Conservation (phyloP, 257 asterid species). For the Solanum piurae region DNA sequence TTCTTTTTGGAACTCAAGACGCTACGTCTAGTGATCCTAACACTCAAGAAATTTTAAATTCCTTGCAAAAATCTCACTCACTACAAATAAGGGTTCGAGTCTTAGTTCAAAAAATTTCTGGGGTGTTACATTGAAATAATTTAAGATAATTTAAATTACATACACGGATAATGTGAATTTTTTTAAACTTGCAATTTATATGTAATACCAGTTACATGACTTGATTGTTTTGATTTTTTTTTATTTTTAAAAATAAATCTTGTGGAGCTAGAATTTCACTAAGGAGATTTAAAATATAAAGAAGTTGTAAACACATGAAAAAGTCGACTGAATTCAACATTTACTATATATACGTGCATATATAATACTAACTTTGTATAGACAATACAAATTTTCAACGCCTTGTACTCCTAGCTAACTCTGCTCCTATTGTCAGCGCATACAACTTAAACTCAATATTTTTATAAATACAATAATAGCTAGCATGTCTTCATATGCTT, state of each 20-base stretch:
- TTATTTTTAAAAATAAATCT: accelerated
- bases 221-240: not conserved
- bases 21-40: too few relatives aligned
- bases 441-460: not conserved
- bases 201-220: not conserved
- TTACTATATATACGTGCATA: not conserved
- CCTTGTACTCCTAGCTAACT: not conserved
- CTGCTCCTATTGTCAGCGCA: accelerated
- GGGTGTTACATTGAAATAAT: not conserved
- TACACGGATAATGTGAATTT: not conserved
- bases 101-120: too few relatives aligned
- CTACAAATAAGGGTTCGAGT: too few relatives aligned
- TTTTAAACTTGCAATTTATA: not conserved
- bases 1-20: too few relatives aligned
- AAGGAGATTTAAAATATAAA: not conserved
- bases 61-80: too few relatives aligned
- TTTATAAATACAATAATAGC: not conserved
- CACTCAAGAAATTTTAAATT: too few relatives aligned
- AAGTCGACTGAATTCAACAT: not conserved
- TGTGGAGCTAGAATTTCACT: not conserved
- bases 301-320: not conserved
- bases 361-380: not conserved
- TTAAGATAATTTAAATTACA: not conserved
- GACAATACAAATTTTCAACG: not conserved
- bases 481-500: not conserved